These are phyloP conservation scores for Aristolochia fimbriata DNA, from an alignment of 164 flowering plant species.

Conservation along the genomic window DNA sequence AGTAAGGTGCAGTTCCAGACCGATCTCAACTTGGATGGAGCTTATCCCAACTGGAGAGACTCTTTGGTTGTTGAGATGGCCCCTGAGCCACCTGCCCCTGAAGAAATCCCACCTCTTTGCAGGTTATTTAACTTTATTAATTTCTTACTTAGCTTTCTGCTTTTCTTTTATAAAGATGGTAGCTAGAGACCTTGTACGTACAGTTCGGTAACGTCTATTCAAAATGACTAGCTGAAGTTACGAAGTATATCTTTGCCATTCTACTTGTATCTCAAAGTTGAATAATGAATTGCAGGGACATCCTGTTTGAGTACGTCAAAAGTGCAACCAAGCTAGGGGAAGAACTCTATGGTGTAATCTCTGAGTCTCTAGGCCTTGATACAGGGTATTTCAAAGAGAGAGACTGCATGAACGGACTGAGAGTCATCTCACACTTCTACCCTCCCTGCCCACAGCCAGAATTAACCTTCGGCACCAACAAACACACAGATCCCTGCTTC, in stretches of 20 bases:
- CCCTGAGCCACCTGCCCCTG: neutral
- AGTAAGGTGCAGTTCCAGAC: slow-evolving; percentile 14
- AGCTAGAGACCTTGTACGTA: too few relatives aligned
- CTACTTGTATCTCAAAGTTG: neutral
- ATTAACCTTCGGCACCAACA: slow-evolving; percentile 16
- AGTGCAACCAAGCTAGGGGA: slow-evolving; percentile 12
- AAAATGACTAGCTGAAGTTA: too few relatives aligned
- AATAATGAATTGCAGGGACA: slow-evolving; percentile 11
- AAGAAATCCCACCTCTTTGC: slow-evolving; percentile 15
- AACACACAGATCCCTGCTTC: slow-evolving; percentile 18
- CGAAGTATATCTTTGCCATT: too few relatives aligned
- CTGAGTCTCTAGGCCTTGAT: slow-evolving; percentile 20
- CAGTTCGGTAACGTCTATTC: too few relatives aligned
- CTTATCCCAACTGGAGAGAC: slow-evolving; percentile 3
- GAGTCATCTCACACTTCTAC: slow-evolving; percentile 19
- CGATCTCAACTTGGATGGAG: slow-evolving; percentile 14
- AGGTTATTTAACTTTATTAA: too few relatives aligned
- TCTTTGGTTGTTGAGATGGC: slow-evolving; percentile 1
- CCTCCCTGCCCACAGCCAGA: slow-evolving; percentile 30
- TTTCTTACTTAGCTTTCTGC: too few relatives aligned
- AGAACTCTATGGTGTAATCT: slow-evolving; percentile 15
- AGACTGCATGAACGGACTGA: slow-evolving; percentile 14
- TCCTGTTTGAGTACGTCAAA: slow-evolving; percentile 14
- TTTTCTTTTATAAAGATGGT: too few relatives aligned
- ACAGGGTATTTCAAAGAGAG: slow-evolving; percentile 15